A percentile compares a stretch with the other conserved stretches of the same genome.
Conservation (phyloP, 768 basidiomycete species). For the Tricholoma terreum region DNA sequence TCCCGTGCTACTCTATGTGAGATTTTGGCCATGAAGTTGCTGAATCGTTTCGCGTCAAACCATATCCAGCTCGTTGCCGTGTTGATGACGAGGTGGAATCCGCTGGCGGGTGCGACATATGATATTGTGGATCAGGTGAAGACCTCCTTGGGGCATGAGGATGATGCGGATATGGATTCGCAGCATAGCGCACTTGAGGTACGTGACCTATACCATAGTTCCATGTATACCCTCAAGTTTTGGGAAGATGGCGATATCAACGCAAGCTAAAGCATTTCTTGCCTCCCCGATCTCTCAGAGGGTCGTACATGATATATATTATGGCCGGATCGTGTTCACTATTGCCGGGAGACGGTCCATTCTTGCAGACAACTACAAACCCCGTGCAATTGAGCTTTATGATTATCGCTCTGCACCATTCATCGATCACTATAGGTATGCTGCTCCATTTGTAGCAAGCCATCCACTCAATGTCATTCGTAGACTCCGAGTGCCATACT, state of each 20-base stretch:
- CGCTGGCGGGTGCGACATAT: constrained; percentile 70
- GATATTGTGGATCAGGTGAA: constrained; percentile 70
- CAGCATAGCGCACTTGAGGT: constrained; percentile 87
- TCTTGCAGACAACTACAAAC: constrained; percentile 89
- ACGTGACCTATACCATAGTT: constrained; percentile 21
- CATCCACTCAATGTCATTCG: constrained; percentile 1
- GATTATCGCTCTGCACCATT: constrained; percentile 63
- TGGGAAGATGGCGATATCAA: constrained; percentile 81
- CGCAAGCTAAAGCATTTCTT: constrained; percentile 79
- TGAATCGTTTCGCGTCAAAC: constrained; percentile 68
- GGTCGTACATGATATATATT: constrained; percentile 84
- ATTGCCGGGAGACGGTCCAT: constrained; percentile 64
- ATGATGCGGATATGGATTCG: constrained; percentile 61
- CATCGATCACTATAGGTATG: constrained; percentile 79
- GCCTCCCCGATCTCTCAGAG: constrained; percentile 81
- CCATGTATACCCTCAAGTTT: background rate
- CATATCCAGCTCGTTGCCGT: constrained; percentile 77
- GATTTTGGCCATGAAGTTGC: constrained; percentile 83
- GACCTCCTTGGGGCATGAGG: constrained; percentile 45
- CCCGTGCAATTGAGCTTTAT: constrained; percentile 69
- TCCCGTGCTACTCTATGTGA: constrained; percentile 77
- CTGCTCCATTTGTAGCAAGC: background rate
- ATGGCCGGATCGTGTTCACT: constrained; percentile 72
- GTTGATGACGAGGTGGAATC: constrained; percentile 81
- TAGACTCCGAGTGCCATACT: constrained; percentile 80